Base-by-base conservation (phyloP, 495 filamentous ascomycete species). In the Penicillium canescens region DNA sequence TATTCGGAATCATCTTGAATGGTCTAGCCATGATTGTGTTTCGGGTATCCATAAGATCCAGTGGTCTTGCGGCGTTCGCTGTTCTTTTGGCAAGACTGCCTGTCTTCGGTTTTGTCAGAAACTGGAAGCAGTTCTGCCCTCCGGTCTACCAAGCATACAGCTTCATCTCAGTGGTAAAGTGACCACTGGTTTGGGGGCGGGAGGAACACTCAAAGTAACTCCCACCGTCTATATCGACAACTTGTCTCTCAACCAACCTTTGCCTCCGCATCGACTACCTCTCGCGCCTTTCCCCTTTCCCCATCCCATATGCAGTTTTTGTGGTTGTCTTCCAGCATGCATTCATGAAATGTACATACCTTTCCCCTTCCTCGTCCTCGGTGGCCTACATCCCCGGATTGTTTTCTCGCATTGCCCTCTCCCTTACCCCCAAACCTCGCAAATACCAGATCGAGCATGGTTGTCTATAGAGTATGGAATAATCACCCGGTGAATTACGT, bases 291-390 rank as follows among this genome's bases (percentile, higher is more conserved):
- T 42, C 55, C 55, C 54, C 33, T 47, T 53, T 33, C 50, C 43
- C 48, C 49, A 36, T 50, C 50, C 50, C 39, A 37, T 52, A 33
- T 57, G 50, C 55, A 51, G 49, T 36, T 49, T 56, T 46, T 51
- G 54, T 61, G 56, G 40, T 59, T 62, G 41, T 59, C 41, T 47
- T 52, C 43, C 50, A 56, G 50, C 57, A 65, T 69, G 55, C 61
- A 65, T 66, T 65, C 49, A 69, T 69, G 69, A 74, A 64, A 56
- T 74, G 71, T 74, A 74, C 63, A 74, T 72, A 74, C 54, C 58
- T 55, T 59, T 52, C 62, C 49, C 44, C 54, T 51, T 50, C 12
- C 40, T 39, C 53, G 38, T 49, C 24, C 40, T 48, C 35, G 40
- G 59, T 67, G 59, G 57, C 50, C 46, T 47, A 54, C 31, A 28